phyloP scores from a whole-genome alignment of 345 rosid species.

The Moricandia moricandioides region DNA sequence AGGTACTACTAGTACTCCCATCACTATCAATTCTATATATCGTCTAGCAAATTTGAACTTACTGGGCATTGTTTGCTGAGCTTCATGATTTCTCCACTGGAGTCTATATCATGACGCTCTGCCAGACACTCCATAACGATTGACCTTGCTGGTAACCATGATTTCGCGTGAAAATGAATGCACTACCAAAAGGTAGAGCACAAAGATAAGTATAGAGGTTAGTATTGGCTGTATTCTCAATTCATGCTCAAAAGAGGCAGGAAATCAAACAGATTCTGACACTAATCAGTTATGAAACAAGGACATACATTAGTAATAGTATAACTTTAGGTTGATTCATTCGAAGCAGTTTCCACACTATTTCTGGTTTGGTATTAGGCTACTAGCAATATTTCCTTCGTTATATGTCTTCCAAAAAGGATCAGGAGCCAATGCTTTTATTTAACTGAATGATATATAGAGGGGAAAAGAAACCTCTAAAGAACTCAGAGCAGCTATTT shows the following conservation, averaged over 20 bases:
- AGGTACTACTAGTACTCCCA: background rate
- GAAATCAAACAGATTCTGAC: background rate
- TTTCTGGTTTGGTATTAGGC: background rate
- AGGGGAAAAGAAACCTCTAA: constrained; percentile 45
- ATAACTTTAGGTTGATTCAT: background rate
- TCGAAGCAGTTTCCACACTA: background rate
- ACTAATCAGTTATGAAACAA: background rate
- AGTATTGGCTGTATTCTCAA: background rate
- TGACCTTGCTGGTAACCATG: constrained; percentile 88
- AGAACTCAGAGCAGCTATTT: constrained; percentile 66
- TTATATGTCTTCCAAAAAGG: background rate
- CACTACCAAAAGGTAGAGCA: constrained; percentile 38
- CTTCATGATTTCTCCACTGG: constrained; percentile 80
- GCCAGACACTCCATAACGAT: constrained; percentile 68
- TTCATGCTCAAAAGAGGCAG: background rate
- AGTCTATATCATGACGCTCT: constrained; percentile 50
- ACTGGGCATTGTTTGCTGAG: constrained; percentile 69
- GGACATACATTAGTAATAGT: background rate
- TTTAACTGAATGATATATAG: background rate
- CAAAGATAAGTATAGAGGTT: background rate
- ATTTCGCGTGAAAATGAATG: constrained; percentile 61
- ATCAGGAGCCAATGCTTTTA: background rate
- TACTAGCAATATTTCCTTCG: background rate
- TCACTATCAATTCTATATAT: background rate
- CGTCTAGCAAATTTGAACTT: constrained; percentile 34